Evolutionary conservation across 148 eudicot species (phyloP).

Genomic region (Gaultheria prostrata): DNA sequence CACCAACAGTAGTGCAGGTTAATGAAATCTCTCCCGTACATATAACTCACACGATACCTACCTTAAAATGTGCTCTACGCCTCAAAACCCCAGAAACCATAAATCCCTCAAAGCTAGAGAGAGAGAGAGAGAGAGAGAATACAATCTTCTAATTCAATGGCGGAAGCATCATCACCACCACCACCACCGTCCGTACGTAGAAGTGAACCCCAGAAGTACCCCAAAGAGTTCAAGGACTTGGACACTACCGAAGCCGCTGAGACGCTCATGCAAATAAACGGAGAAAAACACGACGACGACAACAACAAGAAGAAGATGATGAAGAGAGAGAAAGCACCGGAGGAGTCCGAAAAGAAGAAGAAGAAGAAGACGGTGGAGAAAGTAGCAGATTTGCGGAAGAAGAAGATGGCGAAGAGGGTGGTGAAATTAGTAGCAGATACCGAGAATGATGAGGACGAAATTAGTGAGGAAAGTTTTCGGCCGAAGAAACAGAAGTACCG

Average conservation of each 20-base stretch:
- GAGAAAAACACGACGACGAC: not conserved
- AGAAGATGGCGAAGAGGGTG: not conserved
- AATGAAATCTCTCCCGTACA: too few species aligned
- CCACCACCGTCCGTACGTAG: too few species aligned
- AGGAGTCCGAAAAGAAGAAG: too few species aligned
- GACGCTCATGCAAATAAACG: not conserved
- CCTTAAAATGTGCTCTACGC: not conserved
- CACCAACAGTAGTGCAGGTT: not conserved
- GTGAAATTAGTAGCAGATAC: not conserved
- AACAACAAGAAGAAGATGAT: not conserved
- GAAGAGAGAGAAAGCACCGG: not conserved
- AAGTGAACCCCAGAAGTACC: too few species aligned
- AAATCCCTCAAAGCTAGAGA: not conserved
- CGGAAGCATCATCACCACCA: not conserved
- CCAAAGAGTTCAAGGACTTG: not conserved
- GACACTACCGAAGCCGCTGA: not conserved
- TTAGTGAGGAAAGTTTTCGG: not conserved
- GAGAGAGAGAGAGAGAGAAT: not conserved
- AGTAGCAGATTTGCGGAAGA: not conserved
- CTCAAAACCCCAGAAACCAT: not conserved
- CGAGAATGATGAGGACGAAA: not conserved
- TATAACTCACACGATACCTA: too few species aligned
- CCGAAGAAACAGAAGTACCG: conserved; percentile 21
- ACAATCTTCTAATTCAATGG: not conserved
- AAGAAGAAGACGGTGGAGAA: too few species aligned